A percentile compares a stretch with the other conserved stretches of the same genome.
phyloP scores from a whole-genome alignment of 306 rosid species.

The Cucurbita argyrosperma region DNA sequence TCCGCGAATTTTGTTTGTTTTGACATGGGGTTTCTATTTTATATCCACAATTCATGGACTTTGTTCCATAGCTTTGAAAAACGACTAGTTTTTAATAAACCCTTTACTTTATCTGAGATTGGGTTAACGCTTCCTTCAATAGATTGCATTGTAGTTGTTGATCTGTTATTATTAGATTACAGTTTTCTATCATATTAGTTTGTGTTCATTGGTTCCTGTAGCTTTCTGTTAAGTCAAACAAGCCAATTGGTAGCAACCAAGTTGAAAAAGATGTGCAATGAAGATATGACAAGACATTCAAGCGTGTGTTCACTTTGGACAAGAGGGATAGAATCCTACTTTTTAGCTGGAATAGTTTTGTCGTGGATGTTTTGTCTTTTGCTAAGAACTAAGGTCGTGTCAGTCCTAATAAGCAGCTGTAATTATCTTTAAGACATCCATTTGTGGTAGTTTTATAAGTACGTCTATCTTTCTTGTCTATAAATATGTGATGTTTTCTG shows the following conservation, averaged over 20 bases:
- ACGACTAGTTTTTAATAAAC: background rate
- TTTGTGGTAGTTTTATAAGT: slow-evolving; percentile 17
- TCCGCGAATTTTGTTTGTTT: background rate
- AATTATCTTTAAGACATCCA: slow-evolving; percentile 11
- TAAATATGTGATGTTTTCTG: slow-evolving; percentile 11
- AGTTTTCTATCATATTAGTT: background rate
- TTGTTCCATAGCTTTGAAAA: background rate
- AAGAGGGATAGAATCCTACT: background rate
- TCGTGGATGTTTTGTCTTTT: slow-evolving; percentile 5
- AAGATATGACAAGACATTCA: slow-evolving; percentile 12
- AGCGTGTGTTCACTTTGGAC: slow-evolving; percentile 5
- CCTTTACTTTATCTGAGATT: background rate
- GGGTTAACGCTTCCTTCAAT: background rate
- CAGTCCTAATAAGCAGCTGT: slow-evolving; percentile 18
- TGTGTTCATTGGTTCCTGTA: background rate
- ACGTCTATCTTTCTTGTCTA: slow-evolving; percentile 10
- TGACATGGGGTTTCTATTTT: background rate
- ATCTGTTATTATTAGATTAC: background rate
- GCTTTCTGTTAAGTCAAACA: slow-evolving; percentile 9
- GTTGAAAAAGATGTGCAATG: background rate
- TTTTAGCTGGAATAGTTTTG: background rate
- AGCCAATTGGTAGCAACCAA: slow-evolving; percentile 10
- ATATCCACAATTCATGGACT: background rate
- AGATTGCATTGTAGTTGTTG: background rate
- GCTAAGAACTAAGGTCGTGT: slow-evolving; percentile 1